Conservation (phyloP, 352 stramenopile species). For the Plasmopara viticola region DNA sequence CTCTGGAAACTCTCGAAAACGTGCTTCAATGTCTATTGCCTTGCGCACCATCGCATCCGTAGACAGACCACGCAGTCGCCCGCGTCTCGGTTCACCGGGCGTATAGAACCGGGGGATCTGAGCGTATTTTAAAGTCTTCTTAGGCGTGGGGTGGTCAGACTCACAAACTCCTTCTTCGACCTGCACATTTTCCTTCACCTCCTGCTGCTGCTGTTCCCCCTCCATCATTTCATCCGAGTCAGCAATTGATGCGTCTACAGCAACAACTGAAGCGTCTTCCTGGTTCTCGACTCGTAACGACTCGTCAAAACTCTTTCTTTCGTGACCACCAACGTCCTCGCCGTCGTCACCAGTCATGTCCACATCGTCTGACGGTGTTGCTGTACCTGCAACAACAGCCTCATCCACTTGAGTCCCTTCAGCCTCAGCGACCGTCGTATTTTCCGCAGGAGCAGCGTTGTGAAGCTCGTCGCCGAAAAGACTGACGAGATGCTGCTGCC, state of each 20-base stretch:
- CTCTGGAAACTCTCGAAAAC: slow-evolving; percentile 71
- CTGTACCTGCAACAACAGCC: background rate
- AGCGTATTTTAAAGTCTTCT: slow-evolving; percentile 16
- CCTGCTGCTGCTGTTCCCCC: slow-evolving; percentile 16
- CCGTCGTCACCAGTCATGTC: slow-evolving; percentile 31
- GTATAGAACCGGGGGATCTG: slow-evolving; percentile 71
- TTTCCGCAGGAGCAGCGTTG: slow-evolving; percentile 17
- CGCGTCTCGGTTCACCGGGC: slow-evolving; percentile 53
- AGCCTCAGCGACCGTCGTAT: slow-evolving; percentile 5
- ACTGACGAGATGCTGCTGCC: slow-evolving; percentile 65
- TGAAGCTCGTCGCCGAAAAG: slow-evolving; percentile 73
- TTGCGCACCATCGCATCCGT: slow-evolving; percentile 61
- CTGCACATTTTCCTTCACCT: slow-evolving; percentile 3
- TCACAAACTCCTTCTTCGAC: slow-evolving; percentile 7
- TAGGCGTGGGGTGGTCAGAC: slow-evolving; percentile 29
- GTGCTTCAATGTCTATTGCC: slow-evolving; percentile 63
- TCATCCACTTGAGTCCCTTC: slow-evolving; percentile 12
- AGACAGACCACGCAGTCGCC: slow-evolving; percentile 51
- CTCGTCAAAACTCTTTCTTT: slow-evolving; percentile 5
- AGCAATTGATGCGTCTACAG: background rate
- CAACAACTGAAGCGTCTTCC: background rate
- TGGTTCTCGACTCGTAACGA: slow-evolving; percentile 9
- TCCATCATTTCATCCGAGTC: slow-evolving; percentile 27
- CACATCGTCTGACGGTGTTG: slow-evolving; percentile 32
- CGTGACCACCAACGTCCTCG: slow-evolving; percentile 13